These are phyloP conservation scores for Thalassiosira profunda DNA, from an alignment of 108 stramenopile species.

Conservation along the genomic window DNA sequence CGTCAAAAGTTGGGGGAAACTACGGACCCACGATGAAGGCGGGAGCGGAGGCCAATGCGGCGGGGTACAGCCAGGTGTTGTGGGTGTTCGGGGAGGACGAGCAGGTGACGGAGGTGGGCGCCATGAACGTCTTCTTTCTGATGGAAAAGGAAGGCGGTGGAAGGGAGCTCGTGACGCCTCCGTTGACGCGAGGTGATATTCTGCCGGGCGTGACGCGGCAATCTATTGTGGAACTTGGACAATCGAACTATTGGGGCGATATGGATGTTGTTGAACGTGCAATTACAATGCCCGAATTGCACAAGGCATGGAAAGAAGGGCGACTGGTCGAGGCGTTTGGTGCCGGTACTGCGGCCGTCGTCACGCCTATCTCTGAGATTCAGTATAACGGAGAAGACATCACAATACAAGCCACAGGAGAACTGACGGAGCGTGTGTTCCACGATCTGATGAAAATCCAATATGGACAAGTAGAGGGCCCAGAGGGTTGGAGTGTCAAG, in stretches of 20 bases:
- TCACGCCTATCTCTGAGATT: constrained; percentile 88
- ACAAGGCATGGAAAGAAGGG: constrained; percentile 72
- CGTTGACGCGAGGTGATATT: constrained; percentile 93
- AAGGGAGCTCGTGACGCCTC: constrained; percentile 92
- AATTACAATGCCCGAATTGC: constrained; percentile 87
- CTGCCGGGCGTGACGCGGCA: constrained; percentile 95
- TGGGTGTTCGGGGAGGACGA: constrained; percentile 95
- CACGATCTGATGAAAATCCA: constrained; percentile 90
- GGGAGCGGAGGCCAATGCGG: constrained; percentile 67
- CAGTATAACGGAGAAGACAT: constrained; percentile 88
- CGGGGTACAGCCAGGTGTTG: constrained; percentile 91
- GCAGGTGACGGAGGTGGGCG: constrained; percentile 95
- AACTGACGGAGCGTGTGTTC: constrained; percentile 86
- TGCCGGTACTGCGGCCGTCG: constrained; percentile 97
- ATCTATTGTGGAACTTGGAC: constrained; percentile 82
- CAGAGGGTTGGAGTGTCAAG: constrained; percentile 58
- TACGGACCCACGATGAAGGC: constrained; percentile 96
- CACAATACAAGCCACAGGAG: constrained; percentile 78
- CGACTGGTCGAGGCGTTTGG: constrained; percentile 95
- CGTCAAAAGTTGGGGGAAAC: constrained; percentile 94
- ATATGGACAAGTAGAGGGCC: constrained; percentile 83
- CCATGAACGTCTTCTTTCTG: constrained; percentile 98
- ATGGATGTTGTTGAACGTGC: constrained; percentile 79
- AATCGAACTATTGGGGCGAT: constrained; percentile 82
- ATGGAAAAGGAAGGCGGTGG: constrained; percentile 61